Conservation (phyloP, 495 filamentous ascomycete genomes). For the Neurospora sp. region DNA sequence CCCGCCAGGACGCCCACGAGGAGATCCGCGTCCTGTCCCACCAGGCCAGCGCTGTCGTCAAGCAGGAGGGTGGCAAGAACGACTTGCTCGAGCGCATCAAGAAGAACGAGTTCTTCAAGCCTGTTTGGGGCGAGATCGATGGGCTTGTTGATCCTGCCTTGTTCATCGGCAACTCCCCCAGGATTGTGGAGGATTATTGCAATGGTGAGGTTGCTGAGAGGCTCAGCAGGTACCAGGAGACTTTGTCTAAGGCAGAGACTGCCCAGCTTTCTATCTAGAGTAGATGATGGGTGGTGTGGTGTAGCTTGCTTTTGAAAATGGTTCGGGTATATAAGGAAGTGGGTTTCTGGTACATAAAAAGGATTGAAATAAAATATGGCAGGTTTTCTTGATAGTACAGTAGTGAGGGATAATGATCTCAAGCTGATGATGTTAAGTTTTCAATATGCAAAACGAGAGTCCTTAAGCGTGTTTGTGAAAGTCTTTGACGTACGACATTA, state of each 20-base stretch:
- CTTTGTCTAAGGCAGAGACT: slow-evolving; percentile 11
- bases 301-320: background rate
- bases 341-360: background rate
- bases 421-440: too few relatives aligned
- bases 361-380: background rate
- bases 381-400: background rate
- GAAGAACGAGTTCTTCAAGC: slow-evolving; percentile 65
- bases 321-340: background rate
- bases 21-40: slow-evolving; percentile 83
- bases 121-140: slow-evolving; percentile 70
- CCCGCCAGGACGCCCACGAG: slow-evolving; percentile 87
- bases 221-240: slow-evolving; percentile 17
- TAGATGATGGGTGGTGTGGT: background rate
- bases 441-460: too few relatives aligned
- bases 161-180: slow-evolving; percentile 51
- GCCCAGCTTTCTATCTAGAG: slow-evolving; percentile 22
- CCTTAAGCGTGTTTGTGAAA: background rate
- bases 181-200: slow-evolving; percentile 40
- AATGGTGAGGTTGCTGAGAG: slow-evolving; percentile 13
- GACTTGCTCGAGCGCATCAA: slow-evolving; percentile 78
- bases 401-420: too few relatives aligned
- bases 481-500: background rate
- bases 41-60: slow-evolving; percentile 71
- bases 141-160: slow-evolving; percentile 57
- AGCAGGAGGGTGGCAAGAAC: slow-evolving; percentile 65